Percentiles rank a stretch among this genome's conserved stretches.
These are phyloP conservation scores for Trichocladium uniseriatum DNA, from an alignment of 495 filamentous ascomycete species.

Conservation along the genomic window DNA sequence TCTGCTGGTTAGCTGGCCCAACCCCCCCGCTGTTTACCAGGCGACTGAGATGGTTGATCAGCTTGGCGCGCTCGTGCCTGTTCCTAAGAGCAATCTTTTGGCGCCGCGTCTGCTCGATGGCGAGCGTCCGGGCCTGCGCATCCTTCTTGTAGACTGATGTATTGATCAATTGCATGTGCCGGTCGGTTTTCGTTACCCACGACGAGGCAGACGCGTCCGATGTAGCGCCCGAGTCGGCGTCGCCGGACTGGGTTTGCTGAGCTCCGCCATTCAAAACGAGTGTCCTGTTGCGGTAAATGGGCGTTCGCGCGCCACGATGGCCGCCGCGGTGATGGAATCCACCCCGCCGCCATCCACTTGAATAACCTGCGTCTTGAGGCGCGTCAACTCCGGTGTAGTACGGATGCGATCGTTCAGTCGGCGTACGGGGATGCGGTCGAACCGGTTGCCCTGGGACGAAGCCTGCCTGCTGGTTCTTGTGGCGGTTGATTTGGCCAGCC, in stretches of 20 bases:
- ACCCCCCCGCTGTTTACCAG: slow-evolving; percentile 29
- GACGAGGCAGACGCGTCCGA: slow-evolving; percentile 37
- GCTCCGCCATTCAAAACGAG: slow-evolving; percentile 55
- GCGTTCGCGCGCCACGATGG: slow-evolving; percentile 34
- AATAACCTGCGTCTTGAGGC: slow-evolving; percentile 17
- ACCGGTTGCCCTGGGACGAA: slow-evolving; percentile 9
- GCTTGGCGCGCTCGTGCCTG: slow-evolving; percentile 54
- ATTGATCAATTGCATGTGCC: slow-evolving; percentile 87
- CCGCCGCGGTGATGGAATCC: slow-evolving; percentile 34
- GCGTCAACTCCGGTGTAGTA: slow-evolving; percentile 13
- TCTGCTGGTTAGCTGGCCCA: slow-evolving; percentile 27
- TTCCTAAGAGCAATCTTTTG: slow-evolving; percentile 50
- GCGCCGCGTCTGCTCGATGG: slow-evolving; percentile 61
- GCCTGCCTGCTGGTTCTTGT: slow-evolving; percentile 54
- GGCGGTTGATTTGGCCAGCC: slow-evolving; percentile 74
- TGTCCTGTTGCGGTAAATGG: slow-evolving; percentile 57
- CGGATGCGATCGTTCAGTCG: not conserved
- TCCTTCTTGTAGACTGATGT: slow-evolving; percentile 71
- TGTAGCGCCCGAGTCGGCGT: slow-evolving; percentile 22
- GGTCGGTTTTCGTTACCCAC: slow-evolving; percentile 74
- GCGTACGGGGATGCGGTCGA: slow-evolving; percentile 20
- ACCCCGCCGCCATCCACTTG: slow-evolving; percentile 27
- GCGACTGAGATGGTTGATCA: slow-evolving; percentile 39
- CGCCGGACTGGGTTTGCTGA: slow-evolving; percentile 13
- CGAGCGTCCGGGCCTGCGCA: slow-evolving; percentile 56